These are phyloP conservation scores for Tillandsia leiboldiana DNA, from an alignment of 176 grass and related monocot genomes.

Conservation along the genomic window DNA sequence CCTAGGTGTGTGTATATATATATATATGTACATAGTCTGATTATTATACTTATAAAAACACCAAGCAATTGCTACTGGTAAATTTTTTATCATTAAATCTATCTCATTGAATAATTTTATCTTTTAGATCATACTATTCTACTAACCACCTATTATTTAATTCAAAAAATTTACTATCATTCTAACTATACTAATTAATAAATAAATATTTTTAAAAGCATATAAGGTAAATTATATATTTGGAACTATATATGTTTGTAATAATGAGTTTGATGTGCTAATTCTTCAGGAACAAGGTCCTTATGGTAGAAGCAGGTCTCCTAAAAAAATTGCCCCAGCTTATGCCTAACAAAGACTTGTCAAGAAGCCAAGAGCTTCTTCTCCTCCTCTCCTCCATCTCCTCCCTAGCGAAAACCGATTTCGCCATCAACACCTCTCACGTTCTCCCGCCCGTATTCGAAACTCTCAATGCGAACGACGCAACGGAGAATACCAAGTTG, in stretches of 20 bases:
- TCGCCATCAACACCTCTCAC: constrained; percentile 33
- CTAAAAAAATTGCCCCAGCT: constrained; percentile 46
- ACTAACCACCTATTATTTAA: too few relatives aligned
- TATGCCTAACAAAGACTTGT: constrained; percentile 23
- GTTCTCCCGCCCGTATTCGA: constrained; percentile 54
- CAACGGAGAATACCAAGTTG: constrained; percentile 20
- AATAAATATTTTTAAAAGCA: too few relatives aligned
- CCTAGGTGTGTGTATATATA: too few relatives aligned
- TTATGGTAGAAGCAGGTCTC: constrained; percentile 53
- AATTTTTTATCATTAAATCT: too few relatives aligned
- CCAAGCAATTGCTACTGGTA: too few relatives aligned
- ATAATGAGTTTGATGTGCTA: neutral
- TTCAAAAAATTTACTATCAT: too few relatives aligned
- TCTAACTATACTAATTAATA: too few relatives aligned
- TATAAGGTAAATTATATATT: too few relatives aligned
- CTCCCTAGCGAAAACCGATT: constrained; percentile 62
- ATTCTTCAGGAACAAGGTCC: constrained; percentile 75
- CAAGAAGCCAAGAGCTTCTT: constrained; percentile 24
- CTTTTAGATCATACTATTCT: too few relatives aligned
- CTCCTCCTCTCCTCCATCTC: constrained; percentile 65
- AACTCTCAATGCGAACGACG: constrained; percentile 19
- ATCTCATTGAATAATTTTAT: too few relatives aligned
- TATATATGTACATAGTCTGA: too few relatives aligned
- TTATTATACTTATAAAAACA: too few relatives aligned
- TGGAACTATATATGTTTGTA: neutral